Evolutionary conservation across 495 filamentous ascomycete genomes (phyloP).

Genomic region (Penicillium crystallinum): DNA sequence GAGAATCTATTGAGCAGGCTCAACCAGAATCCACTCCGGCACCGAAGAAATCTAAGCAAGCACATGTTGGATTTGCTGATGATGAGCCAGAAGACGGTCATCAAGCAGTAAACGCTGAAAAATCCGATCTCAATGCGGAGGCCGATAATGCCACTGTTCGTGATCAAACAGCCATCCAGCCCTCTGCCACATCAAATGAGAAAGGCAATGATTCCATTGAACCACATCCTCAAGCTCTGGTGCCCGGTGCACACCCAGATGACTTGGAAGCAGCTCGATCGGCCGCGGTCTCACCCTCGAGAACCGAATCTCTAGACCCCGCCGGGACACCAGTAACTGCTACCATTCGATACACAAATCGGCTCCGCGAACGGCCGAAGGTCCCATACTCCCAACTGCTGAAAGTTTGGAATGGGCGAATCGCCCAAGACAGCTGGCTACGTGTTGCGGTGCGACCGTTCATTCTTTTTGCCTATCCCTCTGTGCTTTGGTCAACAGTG

Average conservation of each 20-base stretch:
- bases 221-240: constrained; percentile 4
- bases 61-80: constrained; percentile 55
- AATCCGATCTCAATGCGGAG: background rate
- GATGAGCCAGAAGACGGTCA: constrained; percentile 18
- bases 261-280: constrained; percentile 24
- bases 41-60: constrained; percentile 27
- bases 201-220: constrained; percentile 9
- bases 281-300: constrained; percentile 22
- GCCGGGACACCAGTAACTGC: constrained; percentile 15
- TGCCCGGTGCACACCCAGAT: background rate
- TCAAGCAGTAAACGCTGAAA: background rate
- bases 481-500: constrained; percentile 83
- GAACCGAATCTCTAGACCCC: constrained; percentile 30
- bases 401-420: constrained; percentile 67
- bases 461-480: constrained; percentile 79
- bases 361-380: constrained; percentile 53
- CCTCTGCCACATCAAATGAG: constrained; percentile 9
- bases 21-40: background rate
- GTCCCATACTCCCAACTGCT: constrained; percentile 68
- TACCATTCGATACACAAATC: constrained; percentile 51
- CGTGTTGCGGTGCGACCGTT: constrained; percentile 73
- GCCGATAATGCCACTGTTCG: background rate
- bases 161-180: constrained; percentile 1
- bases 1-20: constrained; percentile 8
- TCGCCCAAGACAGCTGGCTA: constrained; percentile 74